phyloP scores from a whole-genome alignment of 768 basidiomycete genomes.

The Termitomyces sp. region DNA sequence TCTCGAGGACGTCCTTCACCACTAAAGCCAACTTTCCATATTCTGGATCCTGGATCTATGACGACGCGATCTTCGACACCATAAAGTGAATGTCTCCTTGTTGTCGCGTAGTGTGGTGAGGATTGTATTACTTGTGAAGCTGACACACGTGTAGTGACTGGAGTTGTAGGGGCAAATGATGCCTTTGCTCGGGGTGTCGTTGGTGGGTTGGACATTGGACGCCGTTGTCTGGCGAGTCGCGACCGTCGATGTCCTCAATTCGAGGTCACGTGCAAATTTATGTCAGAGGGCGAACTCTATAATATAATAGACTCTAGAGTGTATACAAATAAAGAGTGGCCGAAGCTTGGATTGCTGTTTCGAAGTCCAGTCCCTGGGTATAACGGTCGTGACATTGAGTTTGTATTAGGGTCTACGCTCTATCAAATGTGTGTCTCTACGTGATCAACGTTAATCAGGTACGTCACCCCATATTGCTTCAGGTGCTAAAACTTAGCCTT shows the following conservation, averaged over 20 bases:
- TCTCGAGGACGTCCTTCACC: conserved; percentile 91
- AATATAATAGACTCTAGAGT: too few relatives aligned
- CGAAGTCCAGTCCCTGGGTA: background rate
- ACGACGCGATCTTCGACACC: conserved; percentile 95
- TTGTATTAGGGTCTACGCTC: too few relatives aligned
- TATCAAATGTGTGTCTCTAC: background rate
- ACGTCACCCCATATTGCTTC: background rate
- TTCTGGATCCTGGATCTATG: conserved; percentile 88
- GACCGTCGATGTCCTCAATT: too few relatives aligned
- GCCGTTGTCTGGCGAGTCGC: too few relatives aligned
- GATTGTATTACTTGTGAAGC: conserved; percentile 50
- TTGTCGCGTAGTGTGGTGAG: conserved; percentile 83
- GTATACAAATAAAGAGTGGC: too few relatives aligned
- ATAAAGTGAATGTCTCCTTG: conserved; percentile 88
- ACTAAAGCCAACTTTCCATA: conserved; percentile 98
- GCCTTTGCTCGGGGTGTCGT: conserved; percentile 37
- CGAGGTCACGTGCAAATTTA: background rate
- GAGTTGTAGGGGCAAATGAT: conserved; percentile 44
- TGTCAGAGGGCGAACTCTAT: too few relatives aligned
- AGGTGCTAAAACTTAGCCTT: background rate
- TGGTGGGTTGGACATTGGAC: conserved; percentile 32
- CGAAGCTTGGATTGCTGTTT: too few relatives aligned
- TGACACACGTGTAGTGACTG: conserved; percentile 50
- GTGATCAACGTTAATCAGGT: background rate
- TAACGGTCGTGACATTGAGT: too few relatives aligned